Evolutionary conservation across 2,329 filamentous ascomycete genomes (phyloP), one percentile per base, ranked within the genome.

Genomic region (Claviceps quebecensis): DNA sequence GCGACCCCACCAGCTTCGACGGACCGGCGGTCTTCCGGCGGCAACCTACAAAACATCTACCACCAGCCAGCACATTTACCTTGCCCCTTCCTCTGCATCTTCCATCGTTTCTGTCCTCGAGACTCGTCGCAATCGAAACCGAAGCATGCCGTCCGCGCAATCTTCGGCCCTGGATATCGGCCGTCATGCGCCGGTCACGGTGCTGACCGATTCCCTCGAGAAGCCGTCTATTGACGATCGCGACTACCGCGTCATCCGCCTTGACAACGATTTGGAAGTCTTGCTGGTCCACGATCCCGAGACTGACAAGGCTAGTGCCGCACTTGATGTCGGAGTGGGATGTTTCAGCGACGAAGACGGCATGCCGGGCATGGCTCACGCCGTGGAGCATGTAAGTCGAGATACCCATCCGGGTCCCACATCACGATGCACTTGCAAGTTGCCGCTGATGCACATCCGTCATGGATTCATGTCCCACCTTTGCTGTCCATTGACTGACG

Each of bases 291-390:
- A 97, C 65, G 93, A 98, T 69, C 80, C 87, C 1, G 84, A 94
- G 56, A 95, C 93, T 7, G 93, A 98, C 74, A 97, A 97, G 76
- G 90, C 93, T 56, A 95, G 89, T 61, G 93, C 91, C 9, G 86
- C 91, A 48, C 81, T 97, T 63, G 93, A 97, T 65, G 90, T 97
- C 63, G 90, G 95, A 66, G 91, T 96, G 38, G 93, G 93, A 55
- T 94, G 87, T 68, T 96, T 96, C 71, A 94, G 87, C 63, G 93
- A 98, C 63, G 81, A 86, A 57, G 80, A 85, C 57, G 86, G 89
- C 60, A 89, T 97, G 80, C 90, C 88, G 14, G 89, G 93, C 54
- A 90, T 95, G 80, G 91, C 91, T 49, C 93, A 97, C 71, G 90
- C 89, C 6, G 88, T 97, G 51, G 91, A 97, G 73, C 91, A 96